A percentile compares a stretch with the other conserved stretches of the same genome.
These are phyloP conservation scores for Raffaelea ambrosiae DNA, from an alignment of 2,329 filamentous ascomycete genomes.

Conservation along the genomic window DNA sequence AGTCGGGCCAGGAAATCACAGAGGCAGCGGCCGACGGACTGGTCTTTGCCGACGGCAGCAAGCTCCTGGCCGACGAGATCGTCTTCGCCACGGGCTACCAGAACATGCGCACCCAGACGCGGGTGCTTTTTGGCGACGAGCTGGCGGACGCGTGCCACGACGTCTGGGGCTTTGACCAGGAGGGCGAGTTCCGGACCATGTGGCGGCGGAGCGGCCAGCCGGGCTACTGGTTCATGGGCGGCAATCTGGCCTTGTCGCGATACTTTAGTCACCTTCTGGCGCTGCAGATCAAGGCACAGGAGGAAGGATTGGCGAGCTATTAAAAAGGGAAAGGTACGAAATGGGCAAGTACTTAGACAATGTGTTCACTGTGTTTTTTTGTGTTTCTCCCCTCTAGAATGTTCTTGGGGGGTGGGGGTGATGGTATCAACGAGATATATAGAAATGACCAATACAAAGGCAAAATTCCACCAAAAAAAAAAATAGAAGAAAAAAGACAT, in stretches of 20 bases:
- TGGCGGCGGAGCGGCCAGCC: conserved; percentile 54
- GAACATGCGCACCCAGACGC: conserved; percentile 57
- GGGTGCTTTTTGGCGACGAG: conserved; percentile 51
- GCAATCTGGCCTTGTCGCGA: conserved; percentile 53
- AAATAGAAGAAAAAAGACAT: no score
- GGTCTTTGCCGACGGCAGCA: conserved; percentile 37
- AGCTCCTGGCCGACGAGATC: conserved; percentile 45
- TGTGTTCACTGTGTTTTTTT: no score
- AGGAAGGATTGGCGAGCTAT: conserved; percentile 9
- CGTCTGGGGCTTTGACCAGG: conserved; percentile 52
- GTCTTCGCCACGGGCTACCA: conserved; percentile 50
- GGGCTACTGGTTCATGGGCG: conserved; percentile 58
- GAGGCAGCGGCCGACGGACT: conserved; percentile 32
- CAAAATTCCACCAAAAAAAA: no score
- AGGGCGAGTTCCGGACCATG: conserved; percentile 46
- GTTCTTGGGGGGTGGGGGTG: no score
- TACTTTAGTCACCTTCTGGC: conserved; percentile 48
- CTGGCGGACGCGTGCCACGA: conserved; percentile 49
- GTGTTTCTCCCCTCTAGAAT: no score
- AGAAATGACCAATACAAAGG: no score
- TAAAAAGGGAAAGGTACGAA: no score
- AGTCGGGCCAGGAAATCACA: conserved; percentile 39
- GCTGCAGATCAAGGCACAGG: conserved; percentile 39
- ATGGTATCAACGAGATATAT: no score
- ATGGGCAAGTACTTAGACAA: no score